Base-by-base conservation (phyloP, 441 rosid species). In the Iberis amara region DNA sequence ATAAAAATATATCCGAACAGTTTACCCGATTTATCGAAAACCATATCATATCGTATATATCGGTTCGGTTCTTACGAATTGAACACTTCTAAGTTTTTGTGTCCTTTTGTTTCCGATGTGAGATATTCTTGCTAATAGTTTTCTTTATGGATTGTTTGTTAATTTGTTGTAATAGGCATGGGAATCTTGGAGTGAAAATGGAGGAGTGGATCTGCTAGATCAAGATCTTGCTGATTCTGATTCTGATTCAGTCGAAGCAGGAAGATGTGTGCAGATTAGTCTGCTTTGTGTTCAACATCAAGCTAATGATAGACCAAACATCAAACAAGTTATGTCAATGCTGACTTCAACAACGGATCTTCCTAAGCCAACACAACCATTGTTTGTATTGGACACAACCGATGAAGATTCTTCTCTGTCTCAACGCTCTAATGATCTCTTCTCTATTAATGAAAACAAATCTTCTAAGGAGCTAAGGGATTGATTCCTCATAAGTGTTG, bases 111-210 rank as follows among this genome's bases (percentile, higher is more conserved):
- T n/a, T n/a, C n/a, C n/a, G n/a, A n/a, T n/a, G n/a, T n/a, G n/a
- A n/a, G n/a, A n/a, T n/a, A n/a, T n/a, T n/a, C n/a, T n/a, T n/a
- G n/a, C n/a, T n/a, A n/a, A n/a, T n/a, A n/a, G n/a, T n/a, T n/a
- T n/a, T n/a, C n/a, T n/a, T n/a, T n/a, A n/a, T n/a, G n/a, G n/a
- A n/a, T n/a, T n/a, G n/a, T n/a, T n/a, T n/a, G n/a, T n/a, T n/a
- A n/a, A n/a, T n/a, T n/a, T n/a, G n/a, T n/a, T n/a, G n/a, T n/a
- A n/a, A n/a, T n/a, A n/a, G n/a, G 82, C 76, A 11, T 86, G 85
- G 85, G 69, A 74, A 37, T 39, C 75, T 28, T 78, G 87, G 87
- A 76, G 57, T 0, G 80, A 75, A 60, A 39, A 24, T 0, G 75
- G 65, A 8, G 49, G 64, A 36, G 18, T 45, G 13, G 11, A 38